Evolutionary conservation across 2,329 filamentous ascomycete genomes (phyloP).

Genomic region (Pseudogymnoascus sp.): DNA sequence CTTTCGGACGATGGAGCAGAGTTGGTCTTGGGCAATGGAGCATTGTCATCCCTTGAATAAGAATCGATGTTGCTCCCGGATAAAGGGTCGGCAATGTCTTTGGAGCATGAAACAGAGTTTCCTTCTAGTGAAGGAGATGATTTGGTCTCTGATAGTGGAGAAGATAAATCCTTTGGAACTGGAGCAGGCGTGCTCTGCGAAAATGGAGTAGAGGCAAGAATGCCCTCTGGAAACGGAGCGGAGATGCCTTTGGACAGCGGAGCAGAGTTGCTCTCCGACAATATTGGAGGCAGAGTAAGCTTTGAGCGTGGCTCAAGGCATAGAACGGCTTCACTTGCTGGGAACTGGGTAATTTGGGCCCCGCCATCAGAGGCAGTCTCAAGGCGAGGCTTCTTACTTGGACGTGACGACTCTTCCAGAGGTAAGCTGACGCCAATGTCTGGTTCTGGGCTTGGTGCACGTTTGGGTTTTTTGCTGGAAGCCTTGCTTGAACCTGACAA

Average conservation of each 20-base stretch:
- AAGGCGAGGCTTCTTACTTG: not conserved
- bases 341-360: not conserved
- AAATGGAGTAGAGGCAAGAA: not conserved
- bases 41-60: not conserved
- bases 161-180: not conserved
- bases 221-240: not conserved
- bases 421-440: not conserved
- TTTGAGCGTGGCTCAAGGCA: not conserved
- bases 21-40: not conserved
- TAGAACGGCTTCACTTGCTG: not conserved
- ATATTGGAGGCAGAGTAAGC: no score
- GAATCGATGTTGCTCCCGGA: not conserved
- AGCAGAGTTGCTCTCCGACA: no score
- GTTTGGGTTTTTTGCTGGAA: not conserved
- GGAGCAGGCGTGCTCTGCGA: not conserved
- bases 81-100: not conserved
- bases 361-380: not conserved
- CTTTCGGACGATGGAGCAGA: not conserved
- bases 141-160: not conserved
- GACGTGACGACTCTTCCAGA: not conserved
- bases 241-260: not conserved
- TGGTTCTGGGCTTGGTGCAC: not conserved
- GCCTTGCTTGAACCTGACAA: not conserved
- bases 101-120: not conserved
- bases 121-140: not conserved